Evolutionary conservation across 495 filamentous ascomycete genomes (phyloP).

Genomic region (Tuber aestivum): DNA sequence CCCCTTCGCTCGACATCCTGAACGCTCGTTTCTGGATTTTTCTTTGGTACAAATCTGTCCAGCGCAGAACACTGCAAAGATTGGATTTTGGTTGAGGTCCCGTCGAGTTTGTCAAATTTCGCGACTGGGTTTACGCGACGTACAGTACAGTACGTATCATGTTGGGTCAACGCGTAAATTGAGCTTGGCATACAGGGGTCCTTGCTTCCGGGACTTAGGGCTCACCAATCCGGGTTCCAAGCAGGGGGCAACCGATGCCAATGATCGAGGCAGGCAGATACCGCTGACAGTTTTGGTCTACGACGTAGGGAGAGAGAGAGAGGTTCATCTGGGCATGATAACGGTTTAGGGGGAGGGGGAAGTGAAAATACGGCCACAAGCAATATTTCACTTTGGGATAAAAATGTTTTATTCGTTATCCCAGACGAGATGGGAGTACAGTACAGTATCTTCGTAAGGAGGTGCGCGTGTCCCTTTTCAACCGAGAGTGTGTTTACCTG

Average conservation of each 20-base stretch:
- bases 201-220: background rate
- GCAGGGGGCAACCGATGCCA: background rate
- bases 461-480: no score
- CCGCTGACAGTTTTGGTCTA: background rate
- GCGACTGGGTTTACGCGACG: background rate
- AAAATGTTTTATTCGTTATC: background rate
- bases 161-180: background rate
- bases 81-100: background rate
- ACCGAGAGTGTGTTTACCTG: no score
- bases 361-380: background rate
- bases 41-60: background rate
- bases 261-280: background rate
- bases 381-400: background rate
- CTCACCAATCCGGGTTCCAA: background rate
- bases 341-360: background rate
- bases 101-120: background rate
- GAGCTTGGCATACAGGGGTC: background rate
- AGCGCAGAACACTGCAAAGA: background rate
- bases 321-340: background rate
- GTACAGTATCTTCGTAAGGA: no score
- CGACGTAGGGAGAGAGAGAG: background rate
- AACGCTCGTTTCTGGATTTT: background rate
- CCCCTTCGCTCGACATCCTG: background rate
- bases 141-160: no score
- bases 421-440: no score